Conservation (phyloP, 352 stramenopile genomes). For the Phytophthora sp. region DNA sequence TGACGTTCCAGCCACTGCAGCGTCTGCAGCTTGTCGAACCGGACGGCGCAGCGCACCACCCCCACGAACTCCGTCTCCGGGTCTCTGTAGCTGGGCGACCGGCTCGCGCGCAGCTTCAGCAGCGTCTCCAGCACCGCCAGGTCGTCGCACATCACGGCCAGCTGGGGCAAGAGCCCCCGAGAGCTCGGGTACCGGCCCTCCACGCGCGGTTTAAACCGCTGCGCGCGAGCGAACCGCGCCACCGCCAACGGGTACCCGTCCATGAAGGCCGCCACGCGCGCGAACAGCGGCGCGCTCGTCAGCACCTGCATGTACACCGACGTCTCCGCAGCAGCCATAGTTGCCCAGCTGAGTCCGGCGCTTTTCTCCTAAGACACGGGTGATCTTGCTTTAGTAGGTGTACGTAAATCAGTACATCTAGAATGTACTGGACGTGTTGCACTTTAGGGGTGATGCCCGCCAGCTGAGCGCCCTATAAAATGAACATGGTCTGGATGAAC, state of each 20-base stretch:
- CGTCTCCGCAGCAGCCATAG: too few species aligned
- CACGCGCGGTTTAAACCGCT: slow-evolving; percentile 27
- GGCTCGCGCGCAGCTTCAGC: slow-evolving; percentile 1
- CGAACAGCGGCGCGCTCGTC: slow-evolving; percentile 23
- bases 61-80: slow-evolving; percentile 31
- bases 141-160: slow-evolving; percentile 37
- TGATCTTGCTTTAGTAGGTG: too few species aligned
- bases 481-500: too few species aligned
- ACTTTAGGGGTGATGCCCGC: too few species aligned
- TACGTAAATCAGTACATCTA: too few species aligned
- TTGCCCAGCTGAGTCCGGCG: too few species aligned
- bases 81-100: slow-evolving; percentile 15
- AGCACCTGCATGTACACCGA: slow-evolving; percentile 23
- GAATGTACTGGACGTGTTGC: too few species aligned
- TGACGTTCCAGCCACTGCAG: slow-evolving; percentile 33
- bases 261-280: slow-evolving; percentile 33
- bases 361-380: too few species aligned
- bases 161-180: slow-evolving; percentile 26
- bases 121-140: slow-evolving; percentile 23
- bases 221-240: slow-evolving; percentile 17
- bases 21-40: slow-evolving; percentile 29
- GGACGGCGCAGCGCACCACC: slow-evolving; percentile 32
- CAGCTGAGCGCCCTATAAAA: too few species aligned
- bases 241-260: slow-evolving; percentile 35
- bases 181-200: slow-evolving; percentile 34